Evolutionary conservation across 345 rosid genomes (phyloP).

Genomic region (Rubroshorea leprosula): DNA sequence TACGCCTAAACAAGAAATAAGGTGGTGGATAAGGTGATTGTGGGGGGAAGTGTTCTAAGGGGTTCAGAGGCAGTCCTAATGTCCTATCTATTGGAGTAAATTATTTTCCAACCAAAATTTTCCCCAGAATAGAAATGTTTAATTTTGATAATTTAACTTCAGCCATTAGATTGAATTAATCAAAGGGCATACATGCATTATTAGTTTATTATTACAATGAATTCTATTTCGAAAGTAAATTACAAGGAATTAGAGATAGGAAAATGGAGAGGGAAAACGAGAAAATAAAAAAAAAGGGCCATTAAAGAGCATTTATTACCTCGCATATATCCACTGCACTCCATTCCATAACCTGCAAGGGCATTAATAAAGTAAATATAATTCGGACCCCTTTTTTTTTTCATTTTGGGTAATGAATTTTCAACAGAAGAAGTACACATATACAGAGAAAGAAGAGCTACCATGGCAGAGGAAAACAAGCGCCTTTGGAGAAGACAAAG

Average conservation of each 20-base stretch:
- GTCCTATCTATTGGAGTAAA: background rate
- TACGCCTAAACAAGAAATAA: background rate
- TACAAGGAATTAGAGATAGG: background rate
- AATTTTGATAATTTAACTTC: too few species aligned
- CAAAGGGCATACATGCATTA: background rate
- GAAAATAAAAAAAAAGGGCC: too few species aligned
- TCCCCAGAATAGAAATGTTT: too few species aligned
- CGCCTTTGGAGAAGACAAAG: constrained; percentile 63
- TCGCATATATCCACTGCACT: constrained; percentile 91
- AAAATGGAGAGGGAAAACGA: too few species aligned
- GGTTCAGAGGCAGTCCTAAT: background rate
- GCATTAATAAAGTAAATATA: constrained; percentile 34
- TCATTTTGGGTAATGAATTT: too few species aligned
- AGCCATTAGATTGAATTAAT: too few species aligned
- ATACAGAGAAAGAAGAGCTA: constrained; percentile 11
- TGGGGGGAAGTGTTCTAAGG: background rate
- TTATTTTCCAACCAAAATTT: background rate
- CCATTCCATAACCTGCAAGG: constrained; percentile 90
- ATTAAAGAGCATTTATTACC: constrained; percentile 41
- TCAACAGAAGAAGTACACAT: too few species aligned
- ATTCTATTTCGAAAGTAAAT: too few species aligned
- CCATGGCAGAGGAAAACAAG: constrained; percentile 97
- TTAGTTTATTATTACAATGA: too few species aligned
- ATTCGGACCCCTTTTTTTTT: too few species aligned
- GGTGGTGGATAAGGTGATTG: background rate